Evolutionary conservation across 768 basidiomycete genomes (phyloP).

Genomic region (Pleurotus pulmonarius): DNA sequence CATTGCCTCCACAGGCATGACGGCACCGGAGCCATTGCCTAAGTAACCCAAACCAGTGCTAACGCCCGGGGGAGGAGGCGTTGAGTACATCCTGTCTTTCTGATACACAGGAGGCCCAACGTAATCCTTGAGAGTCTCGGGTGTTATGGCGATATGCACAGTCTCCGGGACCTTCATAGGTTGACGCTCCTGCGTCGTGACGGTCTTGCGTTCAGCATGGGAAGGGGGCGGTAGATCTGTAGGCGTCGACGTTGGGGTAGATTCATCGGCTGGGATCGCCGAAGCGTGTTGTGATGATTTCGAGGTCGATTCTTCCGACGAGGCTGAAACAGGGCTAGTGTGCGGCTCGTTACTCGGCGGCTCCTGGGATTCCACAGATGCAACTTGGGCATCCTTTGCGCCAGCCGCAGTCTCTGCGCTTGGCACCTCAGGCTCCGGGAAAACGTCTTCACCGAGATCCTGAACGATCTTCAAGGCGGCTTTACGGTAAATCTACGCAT

Average conservation of each 20-base stretch:
- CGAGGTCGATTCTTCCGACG: conserved; percentile 6
- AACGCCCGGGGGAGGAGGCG: conserved; percentile 84
- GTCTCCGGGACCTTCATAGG: conserved; percentile 77
- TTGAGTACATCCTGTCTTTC: conserved; percentile 86
- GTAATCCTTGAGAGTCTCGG: conserved; percentile 91
- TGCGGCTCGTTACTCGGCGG: conserved; percentile 36
- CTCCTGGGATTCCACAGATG: conserved; percentile 50
- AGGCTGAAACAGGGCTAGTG: conserved; percentile 7
- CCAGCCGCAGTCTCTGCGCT: conserved; percentile 9
- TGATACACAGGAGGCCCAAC: conserved; percentile 96
- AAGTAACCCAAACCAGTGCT: conserved; percentile 94
- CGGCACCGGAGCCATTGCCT: conserved; percentile 93
- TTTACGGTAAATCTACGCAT: conserved; percentile 86
- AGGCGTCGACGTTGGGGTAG: conserved; percentile 11
- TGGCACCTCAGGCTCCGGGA: conserved; percentile 62
- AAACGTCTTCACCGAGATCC: conserved; percentile 82
- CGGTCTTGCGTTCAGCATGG: conserved; percentile 37
- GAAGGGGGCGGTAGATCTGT: conserved; percentile 16
- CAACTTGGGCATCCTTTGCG: conserved; percentile 12
- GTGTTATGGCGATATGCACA: conserved; percentile 78
- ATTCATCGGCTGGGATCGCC: conserved; percentile 11
- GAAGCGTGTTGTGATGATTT: conserved; percentile 9
- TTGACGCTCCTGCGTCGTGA: conserved; percentile 76
- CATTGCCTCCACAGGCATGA: conserved; percentile 96
- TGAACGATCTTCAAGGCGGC: conserved; percentile 89